Evolutionary conservation across 441 rosid species (phyloP), one percentile per base, ranked within the genome.

Genomic region (Flueggea neowawraea): DNA sequence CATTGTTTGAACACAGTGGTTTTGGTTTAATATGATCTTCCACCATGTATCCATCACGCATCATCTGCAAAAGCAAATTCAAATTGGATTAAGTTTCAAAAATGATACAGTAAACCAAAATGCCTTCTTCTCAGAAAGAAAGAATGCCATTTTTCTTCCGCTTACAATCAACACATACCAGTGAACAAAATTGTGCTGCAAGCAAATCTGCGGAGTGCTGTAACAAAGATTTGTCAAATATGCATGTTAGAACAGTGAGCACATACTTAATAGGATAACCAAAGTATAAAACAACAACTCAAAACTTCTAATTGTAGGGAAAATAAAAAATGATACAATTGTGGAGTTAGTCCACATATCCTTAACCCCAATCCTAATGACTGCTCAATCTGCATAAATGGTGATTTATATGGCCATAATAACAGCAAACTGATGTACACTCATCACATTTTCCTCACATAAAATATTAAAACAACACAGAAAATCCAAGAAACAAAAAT

Each of bases 131-230:
- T 2, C 1, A 22, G 1, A 22, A 22, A 22, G 12, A 52, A 65
- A 54, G 10, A 59, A 58, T 36, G 51, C 14, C 14, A 55, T 52
- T 22, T 32, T 28, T 41, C 33, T 15, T 31, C 8, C 7, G 50
- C 1, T 47, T 14, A 4, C 41, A 36, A 47, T 10, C 50, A 16
- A 73, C 64, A 76, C 85, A 7, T 88, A 95, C 99, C 99, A 87
- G 83, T 60, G 84, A 67, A 63, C 72, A 72, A 68, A 82, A 84
- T 73, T 95, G 85, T 52, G 61, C 71, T 4, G 96, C 96, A 69
- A 95, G 97, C 79, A 95, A 78, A 82, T 95, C 99, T 1, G 97
- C 98, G 28, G 70, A 61, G 73, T 88, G 85, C 98, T 95, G 96
- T 64, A 31, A 62, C 65, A 75, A 41, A 64, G 56, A 61, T 67